phyloP scores from a whole-genome alignment of 2,329 filamentous ascomycete genomes.

The Epichloe scottii region DNA sequence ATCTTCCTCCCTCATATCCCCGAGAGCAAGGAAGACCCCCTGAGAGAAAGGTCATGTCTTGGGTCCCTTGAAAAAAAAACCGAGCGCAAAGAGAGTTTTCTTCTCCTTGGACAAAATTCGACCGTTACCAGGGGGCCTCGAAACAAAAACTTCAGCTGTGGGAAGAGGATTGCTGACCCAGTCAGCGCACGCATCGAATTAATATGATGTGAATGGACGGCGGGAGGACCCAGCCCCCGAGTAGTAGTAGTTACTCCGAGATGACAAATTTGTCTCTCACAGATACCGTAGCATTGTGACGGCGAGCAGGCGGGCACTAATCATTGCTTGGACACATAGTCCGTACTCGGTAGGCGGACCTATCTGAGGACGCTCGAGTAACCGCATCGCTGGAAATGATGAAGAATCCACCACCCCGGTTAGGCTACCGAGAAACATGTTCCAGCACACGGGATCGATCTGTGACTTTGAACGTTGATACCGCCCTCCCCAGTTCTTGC shows the following conservation, averaged over 20 bases:
- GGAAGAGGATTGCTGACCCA: not conserved
- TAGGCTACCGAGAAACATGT: conserved; percentile 5
- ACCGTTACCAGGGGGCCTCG: no score
- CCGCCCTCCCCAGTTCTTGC: not conserved
- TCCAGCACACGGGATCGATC: not conserved
- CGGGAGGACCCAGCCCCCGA: no score
- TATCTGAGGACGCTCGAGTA: not conserved
- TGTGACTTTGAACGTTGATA: not conserved
- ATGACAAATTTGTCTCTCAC: not conserved
- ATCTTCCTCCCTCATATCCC: not conserved
- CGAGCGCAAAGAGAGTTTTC: not conserved
- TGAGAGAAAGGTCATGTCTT: not conserved
- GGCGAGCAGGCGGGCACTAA: not conserved
- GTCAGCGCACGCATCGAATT: not conserved
- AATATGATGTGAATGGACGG: not conserved
- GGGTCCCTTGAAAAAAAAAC: not conserved
- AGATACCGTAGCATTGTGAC: not conserved
- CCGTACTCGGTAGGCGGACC: not conserved
- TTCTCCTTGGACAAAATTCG: no score
- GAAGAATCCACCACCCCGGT: conserved; percentile 1
- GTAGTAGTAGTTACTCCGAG: not conserved
- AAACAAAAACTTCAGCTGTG: no score
- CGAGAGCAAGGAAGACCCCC: not conserved
- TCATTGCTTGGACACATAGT: not conserved
- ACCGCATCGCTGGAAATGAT: conserved; percentile 2